Percentiles rank a stretch among this genome's conserved stretches.
phyloP scores from a whole-genome alignment of 176 grass and related monocot genomes.

The Eremochloa ophiuroides region DNA sequence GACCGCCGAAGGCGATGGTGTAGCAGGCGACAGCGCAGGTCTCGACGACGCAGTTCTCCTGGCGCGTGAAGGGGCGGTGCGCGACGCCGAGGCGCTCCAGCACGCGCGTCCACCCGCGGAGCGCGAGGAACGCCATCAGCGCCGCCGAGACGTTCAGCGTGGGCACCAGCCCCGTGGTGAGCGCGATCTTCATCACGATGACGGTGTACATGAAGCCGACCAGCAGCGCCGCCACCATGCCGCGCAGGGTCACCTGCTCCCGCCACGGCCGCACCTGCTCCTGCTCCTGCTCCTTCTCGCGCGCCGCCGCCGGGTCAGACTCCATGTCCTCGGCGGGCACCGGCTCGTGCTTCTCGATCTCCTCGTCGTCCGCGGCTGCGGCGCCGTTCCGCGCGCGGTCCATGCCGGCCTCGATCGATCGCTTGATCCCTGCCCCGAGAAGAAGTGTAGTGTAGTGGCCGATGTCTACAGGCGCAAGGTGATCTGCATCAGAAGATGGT shows the following conservation, averaged over 20 bases:
- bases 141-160: conserved; percentile 96
- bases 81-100: conserved; percentile 54
- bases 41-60: conserved; percentile 93
- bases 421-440: not conserved
- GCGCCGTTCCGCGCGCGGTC: not conserved
- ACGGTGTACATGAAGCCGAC: conserved; percentile 75
- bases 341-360: conserved; percentile 28
- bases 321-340: conserved; percentile 23
- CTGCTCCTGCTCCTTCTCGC: not conserved
- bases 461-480: not conserved
- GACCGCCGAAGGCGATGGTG: conserved; percentile 75
- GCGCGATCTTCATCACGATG: conserved; percentile 87
- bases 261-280: conserved; percentile 52
- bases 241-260: conserved; percentile 63
- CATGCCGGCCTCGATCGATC: not conserved
- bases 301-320: conserved; percentile 24
- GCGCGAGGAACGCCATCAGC: conserved; percentile 66
- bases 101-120: conserved; percentile 67
- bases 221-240: conserved; percentile 50
- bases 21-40: conserved; percentile 96
- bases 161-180: conserved; percentile 80
- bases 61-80: conserved; percentile 69
- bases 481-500: not conserved
- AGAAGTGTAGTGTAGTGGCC: not conserved
- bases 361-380: not conserved